Conservation (phyloP, 345 rosid species). For the Populus pruinosa region DNA sequence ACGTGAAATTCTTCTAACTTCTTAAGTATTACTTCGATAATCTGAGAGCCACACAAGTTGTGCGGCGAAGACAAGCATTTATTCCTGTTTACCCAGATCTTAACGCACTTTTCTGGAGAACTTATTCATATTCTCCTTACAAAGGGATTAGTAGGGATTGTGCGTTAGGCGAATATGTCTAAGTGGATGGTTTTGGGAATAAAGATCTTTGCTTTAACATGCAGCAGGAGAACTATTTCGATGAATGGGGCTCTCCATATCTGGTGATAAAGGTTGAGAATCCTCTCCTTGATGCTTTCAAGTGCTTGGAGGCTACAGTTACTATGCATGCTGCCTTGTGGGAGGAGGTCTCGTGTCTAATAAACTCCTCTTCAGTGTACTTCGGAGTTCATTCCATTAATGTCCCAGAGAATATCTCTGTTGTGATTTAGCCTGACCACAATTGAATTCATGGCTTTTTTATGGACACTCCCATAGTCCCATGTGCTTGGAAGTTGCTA, state of each 20-base stretch:
- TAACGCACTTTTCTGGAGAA: slow-evolving; percentile 17
- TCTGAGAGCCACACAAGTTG: slow-evolving; percentile 8
- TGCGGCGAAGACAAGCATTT: slow-evolving; percentile 15
- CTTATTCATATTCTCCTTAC: slow-evolving; percentile 22
- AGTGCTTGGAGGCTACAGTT: background rate
- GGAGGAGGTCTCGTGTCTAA: background rate
- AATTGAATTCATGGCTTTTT: background rate
- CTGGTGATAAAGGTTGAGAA: background rate
- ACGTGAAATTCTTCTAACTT: background rate
- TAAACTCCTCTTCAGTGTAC: background rate
- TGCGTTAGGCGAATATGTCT: background rate
- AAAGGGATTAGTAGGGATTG: background rate
- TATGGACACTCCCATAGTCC: background rate
- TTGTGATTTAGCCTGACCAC: background rate
- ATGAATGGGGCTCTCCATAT: background rate
- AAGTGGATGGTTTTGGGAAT: slow-evolving; percentile 29
- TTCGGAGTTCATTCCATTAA: background rate
- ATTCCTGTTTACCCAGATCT: background rate
- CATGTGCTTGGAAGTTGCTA: background rate
- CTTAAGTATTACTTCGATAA: background rate
- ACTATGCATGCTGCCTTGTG: background rate
- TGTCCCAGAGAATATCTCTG: background rate
- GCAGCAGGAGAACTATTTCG: background rate
- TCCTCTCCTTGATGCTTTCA: background rate
- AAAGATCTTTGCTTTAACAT: slow-evolving; percentile 21